These are phyloP conservation scores for Alternaria triticina DNA, from an alignment of 2,329 filamentous ascomycete genomes.

Conservation along the genomic window DNA sequence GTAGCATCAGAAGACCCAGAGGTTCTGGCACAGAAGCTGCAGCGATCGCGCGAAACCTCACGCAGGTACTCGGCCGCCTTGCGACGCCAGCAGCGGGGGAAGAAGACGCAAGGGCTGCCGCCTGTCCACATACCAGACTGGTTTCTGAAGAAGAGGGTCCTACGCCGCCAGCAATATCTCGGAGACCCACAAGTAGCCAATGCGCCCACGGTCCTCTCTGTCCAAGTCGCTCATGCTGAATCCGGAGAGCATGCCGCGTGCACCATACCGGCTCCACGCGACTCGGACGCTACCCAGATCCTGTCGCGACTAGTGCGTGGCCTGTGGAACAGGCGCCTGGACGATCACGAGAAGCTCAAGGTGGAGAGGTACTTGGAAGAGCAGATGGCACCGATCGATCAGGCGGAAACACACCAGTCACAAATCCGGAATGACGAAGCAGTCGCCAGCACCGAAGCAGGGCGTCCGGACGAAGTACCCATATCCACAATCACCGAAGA, in stretches of 20 bases:
- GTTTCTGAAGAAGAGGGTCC: conserved; percentile 63
- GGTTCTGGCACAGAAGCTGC: conserved; percentile 45
- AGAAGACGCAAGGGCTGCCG: conserved; percentile 42
- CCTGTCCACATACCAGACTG: conserved; percentile 60
- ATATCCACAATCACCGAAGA: conserved; percentile 3
- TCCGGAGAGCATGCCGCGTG: conserved; percentile 34
- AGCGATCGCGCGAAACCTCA: conserved; percentile 42
- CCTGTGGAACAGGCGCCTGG: conserved; percentile 30
- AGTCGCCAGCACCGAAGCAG: conserved; percentile 6
- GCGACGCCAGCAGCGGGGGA: conserved; percentile 41
- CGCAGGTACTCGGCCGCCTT: conserved; percentile 44
- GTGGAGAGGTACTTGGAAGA: conserved; percentile 29
- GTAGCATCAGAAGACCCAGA: conserved; percentile 40
- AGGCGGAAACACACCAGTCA: conserved; percentile 1
- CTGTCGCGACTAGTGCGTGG: conserved; percentile 35
- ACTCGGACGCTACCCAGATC: conserved; percentile 25
- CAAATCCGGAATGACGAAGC: conserved; percentile 7
- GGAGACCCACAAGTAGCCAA: conserved; percentile 12
- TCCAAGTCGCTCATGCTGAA: conserved; percentile 31
- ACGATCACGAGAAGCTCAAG: conserved; percentile 30
- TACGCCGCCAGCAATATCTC: conserved; percentile 43
- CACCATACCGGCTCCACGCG: conserved; percentile 24
- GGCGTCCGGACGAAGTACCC: neutral
- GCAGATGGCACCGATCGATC: conserved; percentile 7
- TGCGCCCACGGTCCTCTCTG: conserved; percentile 22